A percentile compares a stretch with the other conserved stretches of the same genome.
These are phyloP conservation scores for Malassezia pachydermatis DNA, from an alignment of 1,284 basidiomycete genomes.

Conservation along the genomic window DNA sequence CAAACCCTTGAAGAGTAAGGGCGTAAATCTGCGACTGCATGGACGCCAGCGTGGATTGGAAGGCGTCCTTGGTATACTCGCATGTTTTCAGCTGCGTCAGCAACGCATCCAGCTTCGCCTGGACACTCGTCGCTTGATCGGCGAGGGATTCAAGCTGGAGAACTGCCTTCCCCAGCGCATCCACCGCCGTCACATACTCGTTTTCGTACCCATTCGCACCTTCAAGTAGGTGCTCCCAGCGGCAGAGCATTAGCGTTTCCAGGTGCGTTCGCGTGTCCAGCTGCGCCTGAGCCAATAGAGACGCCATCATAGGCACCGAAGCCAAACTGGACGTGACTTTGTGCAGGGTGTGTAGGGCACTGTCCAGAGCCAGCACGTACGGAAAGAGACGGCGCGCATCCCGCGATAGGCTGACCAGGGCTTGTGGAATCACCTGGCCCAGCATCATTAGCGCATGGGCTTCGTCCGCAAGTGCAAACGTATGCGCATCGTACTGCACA, in stretches of 20 bases:
- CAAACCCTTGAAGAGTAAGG: conserved; percentile 88
- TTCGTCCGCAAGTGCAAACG: conserved; percentile 96
- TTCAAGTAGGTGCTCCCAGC: conserved; percentile 78
- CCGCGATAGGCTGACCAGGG: conserved; percentile 89
- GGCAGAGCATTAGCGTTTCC: conserved; percentile 61
- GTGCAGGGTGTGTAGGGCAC: conserved; percentile 89
- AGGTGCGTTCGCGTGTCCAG: conserved; percentile 32
- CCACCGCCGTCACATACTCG: conserved; percentile 82
- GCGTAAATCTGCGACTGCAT: conserved; percentile 86
- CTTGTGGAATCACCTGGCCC: conserved; percentile 85
- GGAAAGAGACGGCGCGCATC: conserved; percentile 96
- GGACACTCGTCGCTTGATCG: conserved; percentile 71
- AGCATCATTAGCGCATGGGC: conserved; percentile 91
- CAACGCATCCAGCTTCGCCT: conserved; percentile 69
- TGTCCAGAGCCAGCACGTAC: conserved; percentile 87
- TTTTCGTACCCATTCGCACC: conserved; percentile 53
- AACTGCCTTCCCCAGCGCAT: conserved; percentile 85
- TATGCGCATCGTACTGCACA: conserved; percentile 95
- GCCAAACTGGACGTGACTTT: conserved; percentile 80
- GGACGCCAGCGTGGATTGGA: conserved; percentile 64
- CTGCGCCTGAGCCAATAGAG: conserved; percentile 53
- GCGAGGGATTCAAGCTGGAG: conserved; percentile 75
- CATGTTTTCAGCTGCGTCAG: conserved; percentile 65
- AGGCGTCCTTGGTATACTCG: conserved; percentile 69
- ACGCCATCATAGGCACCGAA: conserved; percentile 75